Evolutionary conservation across 495 filamentous ascomycete species (phyloP), one percentile per base, ranked within the genome.

Genomic region (Aeminium ludgeri): DNA sequence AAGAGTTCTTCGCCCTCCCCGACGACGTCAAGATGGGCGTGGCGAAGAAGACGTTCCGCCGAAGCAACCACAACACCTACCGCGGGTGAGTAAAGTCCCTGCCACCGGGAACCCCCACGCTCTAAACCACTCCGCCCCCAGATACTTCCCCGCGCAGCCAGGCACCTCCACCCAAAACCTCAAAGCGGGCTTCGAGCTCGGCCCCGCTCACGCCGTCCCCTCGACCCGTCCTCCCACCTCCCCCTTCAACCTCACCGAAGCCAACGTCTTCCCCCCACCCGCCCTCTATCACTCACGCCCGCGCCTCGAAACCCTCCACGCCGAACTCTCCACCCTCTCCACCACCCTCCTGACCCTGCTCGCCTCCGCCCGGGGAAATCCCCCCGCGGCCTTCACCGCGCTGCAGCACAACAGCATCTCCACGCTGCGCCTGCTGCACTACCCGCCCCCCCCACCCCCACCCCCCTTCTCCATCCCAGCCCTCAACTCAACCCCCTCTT

Each of bases 121-220:
- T n/a, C n/a, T n/a, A n/a, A n/a, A n/a, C n/a, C n/a, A n/a, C n/a
- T n/a, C n/a, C n/a, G n/a, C n/a, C n/a, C n/a, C n/a, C n/a, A n/a
- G n/a, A n/a, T 65, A 65, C 50, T 66, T 66, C 32, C 64, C 65
- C 11, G 51, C 57, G 6, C 61, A 65, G 45, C 51, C 52, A 2
- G 41, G 35, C 25, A 50, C 55, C 20, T 43, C 49, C 15, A 60
- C 62, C 38, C n/a, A n/a, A n/a, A 66, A 66, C 30, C 51, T 65
- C 16, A 68, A 67, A 46, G 64, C 67, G 50, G 64, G 64, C 2
- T 67, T 69, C 47, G 65, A 68, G 40, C 58, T 65, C 25, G 65
- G 65, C 10, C 55, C 58, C 12, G 30, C 49, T 44, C 5, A 23
- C 12, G 30, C 40, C 12, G n/a, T n/a, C n/a, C n/a, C n/a, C n/a